Evolutionary conservation across 176 grass and related monocot species (phyloP).

Genomic region (Leersia perrieri): DNA sequence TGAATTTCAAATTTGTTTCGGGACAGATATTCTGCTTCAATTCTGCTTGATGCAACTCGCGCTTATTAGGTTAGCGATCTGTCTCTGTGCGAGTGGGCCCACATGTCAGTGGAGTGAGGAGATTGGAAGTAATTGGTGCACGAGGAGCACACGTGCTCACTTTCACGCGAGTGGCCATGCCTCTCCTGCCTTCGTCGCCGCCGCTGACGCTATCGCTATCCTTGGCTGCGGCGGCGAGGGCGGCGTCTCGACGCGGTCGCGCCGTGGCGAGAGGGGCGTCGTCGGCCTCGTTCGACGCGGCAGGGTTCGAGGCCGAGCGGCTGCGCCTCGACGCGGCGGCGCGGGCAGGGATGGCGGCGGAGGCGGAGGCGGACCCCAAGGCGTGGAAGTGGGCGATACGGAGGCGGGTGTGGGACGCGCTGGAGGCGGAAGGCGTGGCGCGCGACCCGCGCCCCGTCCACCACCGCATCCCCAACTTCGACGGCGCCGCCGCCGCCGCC

Average conservation of each 20-base stretch:
- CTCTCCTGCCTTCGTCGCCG: constrained; percentile 16
- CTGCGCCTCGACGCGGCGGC: constrained; percentile 73
- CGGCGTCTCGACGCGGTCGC: neutral
- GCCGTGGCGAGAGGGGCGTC: constrained; percentile 12
- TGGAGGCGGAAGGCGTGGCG: constrained; percentile 69
- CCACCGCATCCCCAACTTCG: constrained; percentile 97
- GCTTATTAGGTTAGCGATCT: neutral
- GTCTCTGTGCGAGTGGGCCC: neutral
- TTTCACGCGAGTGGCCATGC: constrained; percentile 3
- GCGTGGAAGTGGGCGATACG: constrained; percentile 93
- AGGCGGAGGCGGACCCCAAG: constrained; percentile 32
- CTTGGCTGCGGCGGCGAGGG: neutral
- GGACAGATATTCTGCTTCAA: neutral
- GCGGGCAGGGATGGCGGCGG: constrained; percentile 55
- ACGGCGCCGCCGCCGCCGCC: constrained; percentile 49
- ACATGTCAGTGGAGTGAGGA: neutral
- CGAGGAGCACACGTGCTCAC: neutral
- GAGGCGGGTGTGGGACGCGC: constrained; percentile 70
- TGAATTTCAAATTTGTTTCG: neutral
- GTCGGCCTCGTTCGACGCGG: constrained; percentile 58
- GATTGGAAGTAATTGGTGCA: neutral
- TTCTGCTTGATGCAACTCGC: neutral
- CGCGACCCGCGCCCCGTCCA: constrained; percentile 83
- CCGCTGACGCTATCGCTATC: constrained; percentile 5
- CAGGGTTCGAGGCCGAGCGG: constrained; percentile 68